Conservation (phyloP, 1,284 basidiomycete genomes). For the Cryptococcus sp. region DNA sequence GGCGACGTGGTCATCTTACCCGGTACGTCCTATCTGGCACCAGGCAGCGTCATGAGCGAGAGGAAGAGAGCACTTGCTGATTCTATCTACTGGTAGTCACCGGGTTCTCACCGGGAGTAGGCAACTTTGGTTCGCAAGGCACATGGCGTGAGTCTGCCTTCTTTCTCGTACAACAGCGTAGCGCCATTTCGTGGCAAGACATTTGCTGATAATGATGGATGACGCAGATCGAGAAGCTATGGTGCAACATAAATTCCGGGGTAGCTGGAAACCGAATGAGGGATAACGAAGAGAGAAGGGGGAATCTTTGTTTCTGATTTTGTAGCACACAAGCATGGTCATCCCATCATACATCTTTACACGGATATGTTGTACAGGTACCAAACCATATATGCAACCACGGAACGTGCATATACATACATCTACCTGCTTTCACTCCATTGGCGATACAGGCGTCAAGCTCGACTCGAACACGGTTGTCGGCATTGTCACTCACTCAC, state of each 20-base stretch:
- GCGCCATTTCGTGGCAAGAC: not conserved
- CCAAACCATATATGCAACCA: too few species aligned
- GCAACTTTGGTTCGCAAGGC: slow-evolving; percentile 46
- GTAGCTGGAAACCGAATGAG: slow-evolving; percentile 16
- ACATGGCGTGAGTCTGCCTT: slow-evolving; percentile 29
- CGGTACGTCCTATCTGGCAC: slow-evolving; percentile 15
- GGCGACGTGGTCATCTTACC: slow-evolving; percentile 53
- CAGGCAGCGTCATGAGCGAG: not conserved
- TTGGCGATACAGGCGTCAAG: too few species aligned
- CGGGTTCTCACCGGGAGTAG: slow-evolving; percentile 53
- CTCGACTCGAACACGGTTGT: too few species aligned
- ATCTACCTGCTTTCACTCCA: too few species aligned
- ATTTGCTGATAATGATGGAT: not conserved
- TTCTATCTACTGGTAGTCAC: slow-evolving; percentile 34
- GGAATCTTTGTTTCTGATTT: too few species aligned
- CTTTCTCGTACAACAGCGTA: not conserved
- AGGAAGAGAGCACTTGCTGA: not conserved
- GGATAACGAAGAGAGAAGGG: too few species aligned
- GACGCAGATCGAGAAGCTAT: slow-evolving; percentile 43
- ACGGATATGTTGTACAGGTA: too few species aligned
- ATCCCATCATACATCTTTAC: too few species aligned
- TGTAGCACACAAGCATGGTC: too few species aligned
- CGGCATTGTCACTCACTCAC: too few species aligned
- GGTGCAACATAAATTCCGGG: slow-evolving; percentile 47
- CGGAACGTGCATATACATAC: too few species aligned